phyloP scores from a whole-genome alignment of 768 basidiomycete genomes.

The Rubroboletus satanas region DNA sequence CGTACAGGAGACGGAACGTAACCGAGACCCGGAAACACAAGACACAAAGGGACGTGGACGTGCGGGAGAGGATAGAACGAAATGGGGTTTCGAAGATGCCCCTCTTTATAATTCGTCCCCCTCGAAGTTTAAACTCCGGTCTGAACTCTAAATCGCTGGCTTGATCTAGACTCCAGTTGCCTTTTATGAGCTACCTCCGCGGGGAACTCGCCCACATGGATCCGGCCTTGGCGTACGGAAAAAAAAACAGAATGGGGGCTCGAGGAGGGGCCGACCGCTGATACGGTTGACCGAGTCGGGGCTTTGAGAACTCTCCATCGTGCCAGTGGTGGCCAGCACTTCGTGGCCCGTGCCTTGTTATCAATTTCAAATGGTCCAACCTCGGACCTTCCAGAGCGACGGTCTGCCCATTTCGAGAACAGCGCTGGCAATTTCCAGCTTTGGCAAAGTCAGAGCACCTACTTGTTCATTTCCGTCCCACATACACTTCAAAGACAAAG shows the following conservation, averaged over 20 bases:
- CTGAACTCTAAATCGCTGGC: slow-evolving; percentile 27
- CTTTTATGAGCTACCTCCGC: slow-evolving; percentile 19
- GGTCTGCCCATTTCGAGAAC: background rate
- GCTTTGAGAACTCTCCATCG: slow-evolving; percentile 2
- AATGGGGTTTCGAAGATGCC: slow-evolving; percentile 29
- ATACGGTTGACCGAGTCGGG: background rate
- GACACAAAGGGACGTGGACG: slow-evolving; percentile 47
- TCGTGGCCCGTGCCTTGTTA: slow-evolving; percentile 7
- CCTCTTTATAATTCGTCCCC: slow-evolving; percentile 41
- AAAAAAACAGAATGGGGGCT: background rate
- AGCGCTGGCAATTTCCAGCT: slow-evolving; percentile 2
- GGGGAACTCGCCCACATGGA: background rate
- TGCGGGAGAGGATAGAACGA: slow-evolving; percentile 38
- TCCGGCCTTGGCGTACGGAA: no score
- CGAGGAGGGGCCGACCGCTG: background rate
- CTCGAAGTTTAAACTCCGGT: slow-evolving; percentile 49
- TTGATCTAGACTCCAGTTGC: slow-evolving; percentile 22
- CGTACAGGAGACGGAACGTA: slow-evolving; percentile 52
- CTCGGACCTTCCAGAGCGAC: no score
- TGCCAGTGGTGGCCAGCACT: background rate
- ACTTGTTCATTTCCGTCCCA: slow-evolving; percentile 13
- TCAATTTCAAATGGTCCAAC: slow-evolving; percentile 26
- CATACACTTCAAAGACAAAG: background rate
- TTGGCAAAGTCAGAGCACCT: background rate
- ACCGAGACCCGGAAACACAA: slow-evolving; percentile 52